Percentiles rank a stretch among this genome's conserved stretches.
These are phyloP conservation scores for Stylosanthes scabra DNA, from an alignment of 331 rosid species.

Conservation along the genomic window DNA sequence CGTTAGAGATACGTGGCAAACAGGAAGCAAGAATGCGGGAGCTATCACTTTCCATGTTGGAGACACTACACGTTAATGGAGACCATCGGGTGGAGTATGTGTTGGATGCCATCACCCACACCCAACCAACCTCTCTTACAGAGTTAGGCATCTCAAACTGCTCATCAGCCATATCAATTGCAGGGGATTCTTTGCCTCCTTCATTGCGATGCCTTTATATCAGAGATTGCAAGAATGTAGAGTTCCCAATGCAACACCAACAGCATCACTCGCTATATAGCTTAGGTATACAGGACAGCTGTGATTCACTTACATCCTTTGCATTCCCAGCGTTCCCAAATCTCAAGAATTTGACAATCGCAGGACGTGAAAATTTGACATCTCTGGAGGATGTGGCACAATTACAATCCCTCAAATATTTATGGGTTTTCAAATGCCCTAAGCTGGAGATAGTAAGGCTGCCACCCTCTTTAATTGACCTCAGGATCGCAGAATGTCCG, in stretches of 20 bases:
- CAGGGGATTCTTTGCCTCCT: not conserved
- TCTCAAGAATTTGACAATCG: not conserved
- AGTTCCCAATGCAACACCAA: not conserved
- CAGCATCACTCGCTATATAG: not conserved
- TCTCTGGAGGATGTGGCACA: not conserved
- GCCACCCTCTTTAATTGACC: not conserved
- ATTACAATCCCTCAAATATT: not conserved
- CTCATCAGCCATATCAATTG: not conserved
- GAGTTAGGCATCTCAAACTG: not conserved
- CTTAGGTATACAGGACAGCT: not conserved
- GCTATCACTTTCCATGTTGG: not conserved
- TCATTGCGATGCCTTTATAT: not conserved
- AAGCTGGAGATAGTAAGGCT: not conserved
- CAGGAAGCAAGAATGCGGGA: not conserved
- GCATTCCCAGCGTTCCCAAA: not conserved
- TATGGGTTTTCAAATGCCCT: not conserved
- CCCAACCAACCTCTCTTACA: not conserved
- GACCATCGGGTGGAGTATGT: not conserved
- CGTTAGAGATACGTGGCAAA: fast-evolving
- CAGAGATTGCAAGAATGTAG: not conserved
- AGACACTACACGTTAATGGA: not conserved
- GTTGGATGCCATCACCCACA: not conserved
- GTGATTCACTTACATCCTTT: not conserved
- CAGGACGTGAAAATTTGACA: not conserved
- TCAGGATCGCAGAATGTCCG: not conserved